Percentiles rank a stretch among this genome's conserved stretches.
Conservation (phyloP, 768 basidiomycete species). For the Amanita exitialis region DNA sequence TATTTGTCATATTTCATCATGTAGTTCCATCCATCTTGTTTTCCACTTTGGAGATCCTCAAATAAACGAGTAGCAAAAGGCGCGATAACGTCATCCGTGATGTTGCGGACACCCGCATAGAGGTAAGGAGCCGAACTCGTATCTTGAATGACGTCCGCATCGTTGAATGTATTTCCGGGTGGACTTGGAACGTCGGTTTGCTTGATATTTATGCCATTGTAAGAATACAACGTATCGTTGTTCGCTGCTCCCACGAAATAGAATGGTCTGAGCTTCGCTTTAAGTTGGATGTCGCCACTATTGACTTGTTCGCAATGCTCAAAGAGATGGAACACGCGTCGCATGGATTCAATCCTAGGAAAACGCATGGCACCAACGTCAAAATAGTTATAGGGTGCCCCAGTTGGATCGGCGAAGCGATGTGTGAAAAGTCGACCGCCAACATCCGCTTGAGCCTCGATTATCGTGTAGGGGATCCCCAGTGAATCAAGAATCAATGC, state of each 20-base stretch:
- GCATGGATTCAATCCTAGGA: conserved; percentile 19
- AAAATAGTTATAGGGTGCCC: conserved; percentile 3
- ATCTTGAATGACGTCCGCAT: not conserved
- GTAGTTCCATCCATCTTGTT: conserved; percentile 13
- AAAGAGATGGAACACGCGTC: conserved; percentile 18
- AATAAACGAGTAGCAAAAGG: not conserved
- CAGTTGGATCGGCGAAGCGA: conserved; percentile 10
- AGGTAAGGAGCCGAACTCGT: not conserved
- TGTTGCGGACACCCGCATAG: not conserved
- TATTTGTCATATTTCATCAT: not conserved
- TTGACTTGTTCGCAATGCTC: not conserved
- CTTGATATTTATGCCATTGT: not conserved
- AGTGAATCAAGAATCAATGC: conserved; percentile 20
- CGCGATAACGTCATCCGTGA: not conserved
- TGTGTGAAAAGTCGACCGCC: conserved; percentile 21
- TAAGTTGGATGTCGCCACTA: conserved; percentile 3
- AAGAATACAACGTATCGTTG: not conserved
- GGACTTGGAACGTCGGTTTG: not conserved
- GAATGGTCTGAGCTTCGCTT: not conserved
- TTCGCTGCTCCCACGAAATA: conserved; percentile 4
- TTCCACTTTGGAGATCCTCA: not conserved
- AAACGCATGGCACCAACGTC: conserved; percentile 28
- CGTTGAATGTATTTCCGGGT: not conserved
- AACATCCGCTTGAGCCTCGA: conserved; percentile 16
- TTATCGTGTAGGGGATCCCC: conserved; percentile 16